Conservation (phyloP, 352 stramenopile genomes). For the Phytophthora pisi region DNA sequence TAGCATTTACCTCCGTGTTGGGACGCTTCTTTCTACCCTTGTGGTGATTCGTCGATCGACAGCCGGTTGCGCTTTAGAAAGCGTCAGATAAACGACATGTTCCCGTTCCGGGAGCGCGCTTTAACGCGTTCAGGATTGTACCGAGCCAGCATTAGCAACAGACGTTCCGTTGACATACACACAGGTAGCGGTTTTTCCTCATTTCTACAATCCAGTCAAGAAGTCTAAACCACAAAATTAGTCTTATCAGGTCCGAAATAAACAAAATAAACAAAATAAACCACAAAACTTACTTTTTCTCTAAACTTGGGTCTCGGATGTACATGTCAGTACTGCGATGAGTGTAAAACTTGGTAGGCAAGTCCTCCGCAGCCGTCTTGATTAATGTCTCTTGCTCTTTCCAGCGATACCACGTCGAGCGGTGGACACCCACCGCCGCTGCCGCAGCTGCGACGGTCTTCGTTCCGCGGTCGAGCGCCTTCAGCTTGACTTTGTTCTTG, state of each 20-base stretch:
- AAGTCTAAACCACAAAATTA: not conserved
- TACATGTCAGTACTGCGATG: not conserved
- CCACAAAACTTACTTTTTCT: no score
- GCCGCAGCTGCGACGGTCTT: no score
- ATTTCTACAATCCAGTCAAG: not conserved
- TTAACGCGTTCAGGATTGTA: not conserved
- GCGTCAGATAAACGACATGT: not conserved
- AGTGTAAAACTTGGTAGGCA: not conserved
- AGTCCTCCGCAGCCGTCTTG: not conserved
- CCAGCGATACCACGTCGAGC: not conserved
- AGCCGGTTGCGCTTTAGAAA: not conserved
- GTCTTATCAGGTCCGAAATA: not conserved
- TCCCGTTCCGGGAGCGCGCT: not conserved
- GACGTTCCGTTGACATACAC: not conserved
- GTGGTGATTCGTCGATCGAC: not conserved
- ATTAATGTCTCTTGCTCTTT: not conserved
- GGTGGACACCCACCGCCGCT: not conserved
- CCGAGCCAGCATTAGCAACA: not conserved
- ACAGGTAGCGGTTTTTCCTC: not conserved
- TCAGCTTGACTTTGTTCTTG: not conserved
- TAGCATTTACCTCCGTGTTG: not conserved
- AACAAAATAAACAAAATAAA: no score
- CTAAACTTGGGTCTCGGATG: not conserved
- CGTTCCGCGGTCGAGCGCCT: not conserved
- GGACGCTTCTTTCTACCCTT: not conserved